Evolutionary conservation across 2,329 filamentous ascomycete genomes (phyloP).

Genomic region (Claviceps digitariae): DNA sequence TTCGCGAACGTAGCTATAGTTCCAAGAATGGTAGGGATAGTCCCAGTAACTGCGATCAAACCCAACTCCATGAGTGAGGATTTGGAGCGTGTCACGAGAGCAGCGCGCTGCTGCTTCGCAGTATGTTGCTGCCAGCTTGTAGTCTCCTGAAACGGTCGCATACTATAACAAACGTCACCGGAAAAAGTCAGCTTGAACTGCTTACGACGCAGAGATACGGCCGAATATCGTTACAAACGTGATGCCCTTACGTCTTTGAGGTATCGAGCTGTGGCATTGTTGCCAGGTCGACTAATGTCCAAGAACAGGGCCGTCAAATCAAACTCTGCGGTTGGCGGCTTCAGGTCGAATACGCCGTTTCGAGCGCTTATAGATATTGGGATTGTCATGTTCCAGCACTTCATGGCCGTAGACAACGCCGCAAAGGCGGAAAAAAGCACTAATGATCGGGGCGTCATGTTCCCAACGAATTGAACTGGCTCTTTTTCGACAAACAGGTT

Average conservation of each 20-base stretch:
- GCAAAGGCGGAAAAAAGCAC: constrained; percentile 13
- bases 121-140: constrained; percentile 46
- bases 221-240: neutral
- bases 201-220: no score
- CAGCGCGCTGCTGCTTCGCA: constrained; percentile 38
- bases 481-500: no score
- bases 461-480: neutral
- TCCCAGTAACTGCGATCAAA: constrained; percentile 46
- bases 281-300: constrained; percentile 32
- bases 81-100: constrained; percentile 23
- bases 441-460: neutral
- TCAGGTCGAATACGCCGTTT: constrained; percentile 38
- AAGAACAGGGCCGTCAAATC: constrained; percentile 44
- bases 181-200: neutral
- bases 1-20: constrained; percentile 47
- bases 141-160: constrained; percentile 35
- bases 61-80: constrained; percentile 28
- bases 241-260: constrained; percentile 25
- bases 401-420: constrained; percentile 18
- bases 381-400: constrained; percentile 38
- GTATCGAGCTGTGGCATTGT: constrained; percentile 32
- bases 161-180: constrained; percentile 20
- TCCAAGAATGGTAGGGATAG: constrained; percentile 38
- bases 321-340: constrained; percentile 35
- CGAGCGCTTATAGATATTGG: constrained; percentile 39